Base-by-base conservation (phyloP, 352 stramenopile genomes). In the Globisporangium alternatum region DNA sequence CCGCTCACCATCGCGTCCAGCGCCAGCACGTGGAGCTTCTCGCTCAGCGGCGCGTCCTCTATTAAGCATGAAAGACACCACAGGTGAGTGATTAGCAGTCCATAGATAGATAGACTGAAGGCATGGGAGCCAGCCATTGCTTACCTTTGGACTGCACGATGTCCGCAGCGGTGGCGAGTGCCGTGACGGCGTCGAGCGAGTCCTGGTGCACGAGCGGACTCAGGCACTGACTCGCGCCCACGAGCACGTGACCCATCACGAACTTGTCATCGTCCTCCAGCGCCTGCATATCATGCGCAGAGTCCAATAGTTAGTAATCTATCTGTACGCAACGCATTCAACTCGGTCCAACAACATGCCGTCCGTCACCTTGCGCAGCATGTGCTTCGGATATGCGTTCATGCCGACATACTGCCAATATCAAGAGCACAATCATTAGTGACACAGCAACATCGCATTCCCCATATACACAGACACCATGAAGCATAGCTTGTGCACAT, bases 191-290 rank as follows among this genome's bases (percentile, higher is more conserved):
- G 35, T 91, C 80, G 25, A 93, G 45, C 25, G 78, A 65, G 57
- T 95, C 87, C 47, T 86, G 74, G 51, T 90, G 85, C 65, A 87
- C 66, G 58, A 85, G 72, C 2, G 87, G 85, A 21, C 72, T 60
- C 25, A 95, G 72, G 49, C 74, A 89, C 60, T 94, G 77, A 43
- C 85, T 95, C 12, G 82, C 72, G 22, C 77, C 85, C 4, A 95
- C 83, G 15, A 95, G 85, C 56, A 94, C 81, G 51, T 93, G 85
- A 48, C 85, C 87, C 85, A 95, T 95, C 31, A 95, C 67, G 59
- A 93, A 93, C 19, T 72, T 45, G n/a, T 52, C 65, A 47, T 91
- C 77, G 28, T 88, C 74, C 8, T 72, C 71, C 41, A 95, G 57
- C 31, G 90, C 75, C 68, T 76, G 30, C 30, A 17, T 4, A 6